Base-by-base conservation (phyloP, 768 basidiomycete species). In the Punctularia strigosozonata region DNA sequence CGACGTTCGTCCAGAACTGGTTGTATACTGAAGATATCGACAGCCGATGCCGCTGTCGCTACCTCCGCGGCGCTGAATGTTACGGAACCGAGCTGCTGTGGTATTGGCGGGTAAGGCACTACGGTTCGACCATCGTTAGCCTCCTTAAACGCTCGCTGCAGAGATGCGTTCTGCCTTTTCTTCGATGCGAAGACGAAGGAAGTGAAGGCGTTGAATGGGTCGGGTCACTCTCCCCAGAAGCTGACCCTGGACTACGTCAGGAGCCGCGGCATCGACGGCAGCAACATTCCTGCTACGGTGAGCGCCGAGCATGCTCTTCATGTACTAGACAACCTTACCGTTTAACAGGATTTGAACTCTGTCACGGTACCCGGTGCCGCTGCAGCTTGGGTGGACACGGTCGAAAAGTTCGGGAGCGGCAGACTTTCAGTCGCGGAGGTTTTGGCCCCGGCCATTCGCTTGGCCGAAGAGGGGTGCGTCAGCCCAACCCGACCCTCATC, bases 21-120 rank as follows among this genome's bases (percentile, higher is more conserved):
- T 40, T n/a, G n/a, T n/a, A n/a, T 15, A 38, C 14, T 21, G 12
- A 32, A 7, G 5, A 30, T 24, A 8, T 15, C 12, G 14, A 10
- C 44, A 89, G 88, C 86, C 44, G 90, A 95, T 61, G 89, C 90
- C 21, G 92, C 95, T 5, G 91, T 97, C 14, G 95, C 95, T 20
- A 82, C 78, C 2, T 85, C 91, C 36, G 91, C 80, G 4, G 92
- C 90, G 13, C 58, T 99, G 49, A 97, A 95, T 57, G 79, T 97
- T 25, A 89, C 87, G 0, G 88, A 92, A 50, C 88, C 80, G 20
- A 82, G 75, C 49, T 82, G 63, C 46, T 90, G 88, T 55, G 92
- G 92, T n/a, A 87, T 95, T 41, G 91, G 90, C 51, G 87, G 87
- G 87, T 83, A 49, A 44, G 67, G 56, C 10, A 15, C 12, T 31